Base-by-base conservation (phyloP, 345 rosid genomes). In the Nasturtium officinale region DNA sequence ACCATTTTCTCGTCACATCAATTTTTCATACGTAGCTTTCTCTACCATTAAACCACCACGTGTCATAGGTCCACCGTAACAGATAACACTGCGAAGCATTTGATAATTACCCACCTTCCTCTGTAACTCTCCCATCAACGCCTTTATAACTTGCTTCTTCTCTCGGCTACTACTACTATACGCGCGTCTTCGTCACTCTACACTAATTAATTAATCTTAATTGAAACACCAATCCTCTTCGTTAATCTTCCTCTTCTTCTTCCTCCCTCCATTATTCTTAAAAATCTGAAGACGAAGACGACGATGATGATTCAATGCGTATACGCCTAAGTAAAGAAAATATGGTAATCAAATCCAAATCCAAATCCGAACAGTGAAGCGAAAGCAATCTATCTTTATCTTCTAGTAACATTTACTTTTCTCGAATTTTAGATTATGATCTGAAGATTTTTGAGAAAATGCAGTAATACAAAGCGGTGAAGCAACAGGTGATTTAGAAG, bases 401-500 rank as follows among this genome's bases (percentile, higher is more conserved):
- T n/a, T 33, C 7, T 23, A 23, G 25, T 23, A 10, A 46, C 61
- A 37, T 5, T 29, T 47, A 23, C 25, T 23, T 23, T 23, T 7
- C 17, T 3, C 7, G 9, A 35, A 2, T 30, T 30, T 32, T 42
- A 6, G 30, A 28, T 8, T 45, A 63, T 43, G 3, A 45, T 28
- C 25, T 11, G 50, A 37, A 9, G 40, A 37, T 37, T 37, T 12
- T 21, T 1, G 3, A 47, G 6, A 21, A 55, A 76, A 69, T 76
- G 75, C 75, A 64, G 80, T 77, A 70, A 77, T 35, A 76, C 76
- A 69, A 69, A 69, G 45, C 79, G 60, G 79, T 1, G 46, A 76
- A 76, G 79, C 79, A 70, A 76, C 71, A 74, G 33, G 69, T 71
- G 52, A 48, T 25, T 6, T 33, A 21, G 11, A 57, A 47, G n/a